phyloP scores from a whole-genome alignment of 257 asterid species.

The Ehretia macrophylla region DNA sequence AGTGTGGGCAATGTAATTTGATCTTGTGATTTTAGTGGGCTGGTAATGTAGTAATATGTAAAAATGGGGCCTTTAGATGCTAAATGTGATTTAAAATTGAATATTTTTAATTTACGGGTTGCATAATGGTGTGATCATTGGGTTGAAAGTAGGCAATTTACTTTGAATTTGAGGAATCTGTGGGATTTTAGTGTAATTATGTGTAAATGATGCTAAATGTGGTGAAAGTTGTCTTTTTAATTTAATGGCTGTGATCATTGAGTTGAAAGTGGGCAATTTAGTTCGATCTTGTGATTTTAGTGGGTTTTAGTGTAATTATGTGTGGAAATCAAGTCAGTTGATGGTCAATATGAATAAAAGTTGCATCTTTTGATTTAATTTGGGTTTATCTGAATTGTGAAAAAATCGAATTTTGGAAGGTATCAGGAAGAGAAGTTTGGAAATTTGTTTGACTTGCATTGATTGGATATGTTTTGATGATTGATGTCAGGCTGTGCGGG shows the following conservation, averaged over 20 bases:
- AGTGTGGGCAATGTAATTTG: background rate
- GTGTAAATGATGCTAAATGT: too few relatives aligned
- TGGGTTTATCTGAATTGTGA: background rate
- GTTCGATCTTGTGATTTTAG: background rate
- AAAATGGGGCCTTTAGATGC: background rate
- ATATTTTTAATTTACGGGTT: background rate
- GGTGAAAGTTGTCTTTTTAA: too few relatives aligned
- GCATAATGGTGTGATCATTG: too few relatives aligned
- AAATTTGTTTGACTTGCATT: conserved; percentile 6
- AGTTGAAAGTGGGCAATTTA: background rate
- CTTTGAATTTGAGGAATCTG: too few relatives aligned
- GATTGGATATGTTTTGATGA: conserved; percentile 4
- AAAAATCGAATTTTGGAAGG: background rate
- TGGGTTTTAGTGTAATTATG: conserved; percentile 7
- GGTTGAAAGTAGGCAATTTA: too few relatives aligned
- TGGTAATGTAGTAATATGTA: background rate
- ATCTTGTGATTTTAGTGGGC: conserved; percentile 6
- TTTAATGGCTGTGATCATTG: background rate
- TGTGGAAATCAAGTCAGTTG: background rate
- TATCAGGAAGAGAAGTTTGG: too few relatives aligned
- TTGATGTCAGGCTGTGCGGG: conserved; percentile 44
- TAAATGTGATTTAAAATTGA: background rate
- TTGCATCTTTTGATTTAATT: too few relatives aligned
- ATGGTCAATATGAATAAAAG: too few relatives aligned
- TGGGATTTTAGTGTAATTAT: too few relatives aligned